Percentiles rank a stretch among this genome's conserved stretches.
phyloP scores from a whole-genome alignment of 2,329 filamentous ascomycete species.

The Lasiodiplodia theobromae region DNA sequence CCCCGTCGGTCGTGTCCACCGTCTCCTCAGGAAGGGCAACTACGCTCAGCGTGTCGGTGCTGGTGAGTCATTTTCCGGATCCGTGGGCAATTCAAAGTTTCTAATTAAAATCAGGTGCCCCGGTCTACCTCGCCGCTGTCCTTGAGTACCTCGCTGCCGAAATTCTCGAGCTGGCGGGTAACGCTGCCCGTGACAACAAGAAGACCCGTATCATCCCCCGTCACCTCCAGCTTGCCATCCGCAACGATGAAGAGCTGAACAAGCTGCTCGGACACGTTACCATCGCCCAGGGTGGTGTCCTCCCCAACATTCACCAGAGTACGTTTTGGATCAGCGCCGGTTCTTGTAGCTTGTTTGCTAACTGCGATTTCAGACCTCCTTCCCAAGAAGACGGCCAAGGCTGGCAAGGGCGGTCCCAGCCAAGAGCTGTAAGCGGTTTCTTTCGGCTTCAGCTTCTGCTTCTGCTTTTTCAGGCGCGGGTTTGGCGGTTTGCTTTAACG shows the following conservation, averaged over 20 bases:
- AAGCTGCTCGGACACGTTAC: slow-evolving; percentile 96
- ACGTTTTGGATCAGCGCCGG: slow-evolving; percentile 54
- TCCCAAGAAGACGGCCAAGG: slow-evolving; percentile 98
- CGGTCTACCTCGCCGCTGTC: slow-evolving; percentile 95
- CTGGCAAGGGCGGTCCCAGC: slow-evolving; percentile 81
- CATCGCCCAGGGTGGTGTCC: slow-evolving; percentile 95
- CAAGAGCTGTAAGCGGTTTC: slow-evolving; percentile 81
- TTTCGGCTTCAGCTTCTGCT: slow-evolving; percentile 34
- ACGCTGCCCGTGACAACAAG: slow-evolving; percentile 99
- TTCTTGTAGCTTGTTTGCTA: slow-evolving; percentile 43
- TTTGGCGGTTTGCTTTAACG: slow-evolving; percentile 70
- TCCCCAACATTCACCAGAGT: slow-evolving; percentile 98
- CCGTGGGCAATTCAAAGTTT: slow-evolving; percentile 18
- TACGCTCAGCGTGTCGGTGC: slow-evolving; percentile 99
- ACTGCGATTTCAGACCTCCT: slow-evolving; percentile 77
- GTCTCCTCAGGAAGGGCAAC: slow-evolving; percentile 98
- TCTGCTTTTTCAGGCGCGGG: slow-evolving; percentile 55
- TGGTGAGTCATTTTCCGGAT: slow-evolving; percentile 58
- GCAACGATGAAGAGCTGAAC: slow-evolving; percentile 99
- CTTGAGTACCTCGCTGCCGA: slow-evolving; percentile 98
- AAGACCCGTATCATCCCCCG: slow-evolving; percentile 99
- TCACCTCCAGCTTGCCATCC: slow-evolving; percentile 98
- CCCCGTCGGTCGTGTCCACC: slow-evolving; percentile 98
- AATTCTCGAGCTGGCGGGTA: slow-evolving; percentile 98
- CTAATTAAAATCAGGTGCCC: slow-evolving; percentile 66